These are phyloP conservation scores for Penicillium sp. DNA, from an alignment of 2,329 filamentous ascomycete genomes.

Conservation along the genomic window DNA sequence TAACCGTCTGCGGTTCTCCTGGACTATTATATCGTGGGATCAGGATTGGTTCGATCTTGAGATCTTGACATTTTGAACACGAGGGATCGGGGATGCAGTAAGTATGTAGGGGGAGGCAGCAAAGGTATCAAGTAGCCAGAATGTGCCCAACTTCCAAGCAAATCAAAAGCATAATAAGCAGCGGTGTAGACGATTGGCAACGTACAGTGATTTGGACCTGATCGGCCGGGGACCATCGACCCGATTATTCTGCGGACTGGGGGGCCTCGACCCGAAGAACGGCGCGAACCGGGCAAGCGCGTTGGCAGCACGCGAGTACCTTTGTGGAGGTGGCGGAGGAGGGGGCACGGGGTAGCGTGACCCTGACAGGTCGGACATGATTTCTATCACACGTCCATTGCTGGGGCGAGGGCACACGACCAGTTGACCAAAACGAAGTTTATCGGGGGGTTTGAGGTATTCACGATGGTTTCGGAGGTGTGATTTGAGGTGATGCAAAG, in stretches of 20 bases:
- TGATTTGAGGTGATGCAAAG: slow-evolving; percentile 7
- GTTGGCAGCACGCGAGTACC: slow-evolving; percentile 48
- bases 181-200: slow-evolving; percentile 21
- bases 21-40: slow-evolving; percentile 32
- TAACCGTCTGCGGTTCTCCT: slow-evolving; percentile 55
- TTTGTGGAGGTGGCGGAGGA: slow-evolving; percentile 37
- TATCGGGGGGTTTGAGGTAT: slow-evolving; percentile 1
- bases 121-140: neutral
- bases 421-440: slow-evolving; percentile 27
- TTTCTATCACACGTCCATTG: slow-evolving; percentile 23
- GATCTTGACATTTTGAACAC: slow-evolving; percentile 2
- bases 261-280: slow-evolving; percentile 54
- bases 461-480: neutral
- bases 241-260: slow-evolving; percentile 49
- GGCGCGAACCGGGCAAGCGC: slow-evolving; percentile 55
- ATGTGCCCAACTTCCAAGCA: neutral
- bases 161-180: slow-evolving; percentile 1
- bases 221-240: slow-evolving; percentile 32
- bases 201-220: slow-evolving; percentile 43
- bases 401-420: slow-evolving; percentile 23
- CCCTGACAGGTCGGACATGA: slow-evolving; percentile 29
- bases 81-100: slow-evolving; percentile 6
- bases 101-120: slow-evolving; percentile 3
- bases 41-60: slow-evolving; percentile 19
- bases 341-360: slow-evolving; percentile 34